Conservation (phyloP, 2,329 filamentous ascomycete species). For the Lasiodiplodia theobromae region DNA sequence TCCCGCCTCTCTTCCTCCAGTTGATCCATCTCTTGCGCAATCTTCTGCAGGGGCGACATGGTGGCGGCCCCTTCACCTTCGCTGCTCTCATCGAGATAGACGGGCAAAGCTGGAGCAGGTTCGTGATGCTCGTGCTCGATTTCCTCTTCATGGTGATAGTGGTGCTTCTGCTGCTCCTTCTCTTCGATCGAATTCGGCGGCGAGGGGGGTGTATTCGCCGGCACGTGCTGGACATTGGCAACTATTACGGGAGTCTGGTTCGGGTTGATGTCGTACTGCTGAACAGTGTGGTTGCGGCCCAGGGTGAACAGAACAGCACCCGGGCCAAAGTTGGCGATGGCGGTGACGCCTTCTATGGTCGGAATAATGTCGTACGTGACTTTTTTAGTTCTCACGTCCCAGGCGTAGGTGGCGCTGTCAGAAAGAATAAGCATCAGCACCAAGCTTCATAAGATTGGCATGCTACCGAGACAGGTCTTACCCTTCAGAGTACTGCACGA, state of each 20-base stretch:
- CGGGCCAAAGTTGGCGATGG: constrained; percentile 86
- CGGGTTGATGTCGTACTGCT: constrained; percentile 94
- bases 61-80: constrained; percentile 64
- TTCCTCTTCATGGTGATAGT: constrained; percentile 42
- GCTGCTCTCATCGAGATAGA: constrained; percentile 64
- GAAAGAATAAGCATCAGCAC: constrained; percentile 35
- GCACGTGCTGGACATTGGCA: constrained; percentile 84
- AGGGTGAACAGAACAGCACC: constrained; percentile 92
- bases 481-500: constrained; percentile 91
- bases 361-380: constrained; percentile 90
- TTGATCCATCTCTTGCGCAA: constrained; percentile 74
- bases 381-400: constrained; percentile 98
- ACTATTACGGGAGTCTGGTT: constrained; percentile 72
- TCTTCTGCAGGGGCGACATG: constrained; percentile 76
- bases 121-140: constrained; percentile 37
- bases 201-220: constrained; percentile 78
- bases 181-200: constrained; percentile 84
- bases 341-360: constrained; percentile 80
- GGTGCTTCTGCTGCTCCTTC: constrained; percentile 56
- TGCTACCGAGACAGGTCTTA: constrained; percentile 58
- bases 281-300: constrained; percentile 84
- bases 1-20: constrained; percentile 67
- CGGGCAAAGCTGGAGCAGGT: constrained; percentile 42
- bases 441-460: constrained; percentile 15
- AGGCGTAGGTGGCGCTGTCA: constrained; percentile 48